Evolutionary conservation across 2,329 filamentous ascomycete genomes (phyloP), one percentile per base, ranked within the genome.

Genomic region (Podosphaera fusca): DNA sequence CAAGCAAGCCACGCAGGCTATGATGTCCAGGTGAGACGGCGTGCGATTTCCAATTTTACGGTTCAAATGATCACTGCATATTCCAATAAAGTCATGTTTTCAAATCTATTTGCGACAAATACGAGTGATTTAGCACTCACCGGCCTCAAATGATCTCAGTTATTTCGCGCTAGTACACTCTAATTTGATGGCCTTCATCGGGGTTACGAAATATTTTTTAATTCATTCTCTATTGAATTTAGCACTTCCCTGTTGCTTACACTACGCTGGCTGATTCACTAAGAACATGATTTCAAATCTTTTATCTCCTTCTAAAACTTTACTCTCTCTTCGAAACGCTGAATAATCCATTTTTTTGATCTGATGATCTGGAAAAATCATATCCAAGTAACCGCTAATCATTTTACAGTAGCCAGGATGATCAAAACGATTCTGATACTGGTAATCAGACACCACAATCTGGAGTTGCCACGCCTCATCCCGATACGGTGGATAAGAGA

Each of bases 401-500:
- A 55, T 31, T 58, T 62, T 55, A 55, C 54, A 65, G 62, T 57
- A 61, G 62, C 56, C 82, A 85, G 63, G 84, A 90, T 67, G 84
- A 87, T 69, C 76, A 74, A 65, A 74, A 75, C 68, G 84, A 89
- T 70, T 84, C 87, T 69, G 86, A 87, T 68, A 85, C 84, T 69
- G 84, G 87, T 65, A 55, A 55, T 30, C 53, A 45, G 35, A 89
- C 86, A 56, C 92, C 88, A 65, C 85, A 88, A 67, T 94, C 89
- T 64, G 88, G 89, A 67, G 80, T 94, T 70, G 85, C 87, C 63
- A 98, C 92, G 61, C 92, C 92, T 64, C 85, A 89, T 67, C 92
- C 92, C 63, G 90, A 96, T 72, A 83, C 85, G 61, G 83, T 85
- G 67, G 92, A 98, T 74, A 95, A 95, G 74, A 85, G 92, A 72